These are phyloP conservation scores for Mrakia gelida DNA, from an alignment of 768 basidiomycete genomes.

Conservation along the genomic window DNA sequence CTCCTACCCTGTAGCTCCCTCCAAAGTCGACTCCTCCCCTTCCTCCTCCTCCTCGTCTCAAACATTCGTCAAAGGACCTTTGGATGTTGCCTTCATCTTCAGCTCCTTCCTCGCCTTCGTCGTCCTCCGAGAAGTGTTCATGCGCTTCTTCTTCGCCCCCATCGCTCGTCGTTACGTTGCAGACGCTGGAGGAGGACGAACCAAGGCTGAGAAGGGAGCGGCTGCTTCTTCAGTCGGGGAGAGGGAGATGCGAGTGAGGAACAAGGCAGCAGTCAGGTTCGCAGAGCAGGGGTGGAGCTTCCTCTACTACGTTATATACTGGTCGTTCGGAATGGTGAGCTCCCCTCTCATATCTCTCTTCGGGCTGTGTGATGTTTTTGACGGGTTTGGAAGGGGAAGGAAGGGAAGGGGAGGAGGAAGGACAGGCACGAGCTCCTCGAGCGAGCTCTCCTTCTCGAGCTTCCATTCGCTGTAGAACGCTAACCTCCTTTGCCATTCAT, in stretches of 20 bases:
- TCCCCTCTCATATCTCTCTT: not conserved
- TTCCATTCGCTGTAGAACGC: not conserved
- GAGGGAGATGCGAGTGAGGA: constrained; percentile 39
- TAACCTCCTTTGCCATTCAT: not conserved
- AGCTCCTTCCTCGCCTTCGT: constrained; percentile 83
- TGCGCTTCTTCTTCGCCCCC: constrained; percentile 71
- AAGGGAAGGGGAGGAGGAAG: no score
- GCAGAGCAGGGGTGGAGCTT: constrained; percentile 93
- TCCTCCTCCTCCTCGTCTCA: no score
- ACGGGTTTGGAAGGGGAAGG: not conserved
- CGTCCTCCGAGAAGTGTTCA: constrained; percentile 70
- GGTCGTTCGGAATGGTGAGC: constrained; percentile 76
- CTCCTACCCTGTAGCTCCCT: constrained; percentile 18
- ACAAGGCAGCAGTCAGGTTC: constrained; percentile 72
- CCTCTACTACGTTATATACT: constrained; percentile 69
- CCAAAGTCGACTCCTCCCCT: not conserved
- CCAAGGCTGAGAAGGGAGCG: not conserved
- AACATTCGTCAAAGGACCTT: constrained; percentile 53
- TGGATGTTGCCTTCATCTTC: constrained; percentile 71
- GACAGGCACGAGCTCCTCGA: no score
- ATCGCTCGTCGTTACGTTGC: constrained; percentile 73
- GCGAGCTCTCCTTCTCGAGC: not conserved
- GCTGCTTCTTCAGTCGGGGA: constrained; percentile 31
- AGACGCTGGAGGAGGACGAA: constrained; percentile 29
- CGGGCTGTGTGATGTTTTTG: not conserved